Evolutionary conservation across 2,329 filamentous ascomycete species (phyloP).

Genomic region (Beauveria sp.): DNA sequence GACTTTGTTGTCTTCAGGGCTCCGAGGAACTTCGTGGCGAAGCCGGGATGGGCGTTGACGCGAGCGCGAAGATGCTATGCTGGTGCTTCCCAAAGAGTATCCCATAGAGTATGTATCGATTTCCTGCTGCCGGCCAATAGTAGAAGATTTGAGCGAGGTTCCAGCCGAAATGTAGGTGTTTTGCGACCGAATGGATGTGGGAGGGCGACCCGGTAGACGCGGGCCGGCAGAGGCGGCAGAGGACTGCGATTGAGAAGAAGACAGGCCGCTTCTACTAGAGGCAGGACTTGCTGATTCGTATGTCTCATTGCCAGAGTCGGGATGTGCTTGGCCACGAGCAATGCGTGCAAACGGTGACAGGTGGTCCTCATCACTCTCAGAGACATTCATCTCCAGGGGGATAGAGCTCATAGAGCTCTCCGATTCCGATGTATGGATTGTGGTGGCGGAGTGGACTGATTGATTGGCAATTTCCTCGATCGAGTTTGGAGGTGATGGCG

Average conservation of each 20-base stretch:
- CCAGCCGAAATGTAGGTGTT: conserved; percentile 63
- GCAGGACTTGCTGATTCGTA: conserved; percentile 60
- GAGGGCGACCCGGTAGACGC: conserved; percentile 41
- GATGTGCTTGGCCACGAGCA: conserved; percentile 56
- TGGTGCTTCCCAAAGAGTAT: conserved; percentile 30
- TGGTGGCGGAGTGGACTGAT: conserved; percentile 37
- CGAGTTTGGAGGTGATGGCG: conserved; percentile 76
- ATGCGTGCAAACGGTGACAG: conserved; percentile 70
- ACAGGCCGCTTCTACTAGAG: conserved; percentile 56
- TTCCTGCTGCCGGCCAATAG: conserved; percentile 22
- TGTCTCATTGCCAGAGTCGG: conserved; percentile 47
- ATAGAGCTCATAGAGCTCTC: conserved; percentile 41
- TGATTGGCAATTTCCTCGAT: conserved; percentile 61
- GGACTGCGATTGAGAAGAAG: conserved; percentile 43
- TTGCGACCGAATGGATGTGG: conserved; percentile 47
- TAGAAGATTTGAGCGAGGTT: conserved; percentile 35
- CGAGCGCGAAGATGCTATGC: conserved; percentile 40
- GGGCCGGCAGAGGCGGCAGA: conserved; percentile 39
- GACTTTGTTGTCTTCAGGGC: conserved; percentile 58
- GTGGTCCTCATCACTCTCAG: conserved; percentile 70
- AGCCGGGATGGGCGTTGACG: conserved; percentile 57
- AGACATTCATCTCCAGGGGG: conserved; percentile 49
- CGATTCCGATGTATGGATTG: conserved; percentile 44
- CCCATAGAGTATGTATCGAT: conserved; percentile 49
- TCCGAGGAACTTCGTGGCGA: conserved; percentile 71